Evolutionary conservation across 2,329 filamentous ascomycete species (phyloP), one percentile per base, ranked within the genome.

Genomic region (Penicillium sp.): DNA sequence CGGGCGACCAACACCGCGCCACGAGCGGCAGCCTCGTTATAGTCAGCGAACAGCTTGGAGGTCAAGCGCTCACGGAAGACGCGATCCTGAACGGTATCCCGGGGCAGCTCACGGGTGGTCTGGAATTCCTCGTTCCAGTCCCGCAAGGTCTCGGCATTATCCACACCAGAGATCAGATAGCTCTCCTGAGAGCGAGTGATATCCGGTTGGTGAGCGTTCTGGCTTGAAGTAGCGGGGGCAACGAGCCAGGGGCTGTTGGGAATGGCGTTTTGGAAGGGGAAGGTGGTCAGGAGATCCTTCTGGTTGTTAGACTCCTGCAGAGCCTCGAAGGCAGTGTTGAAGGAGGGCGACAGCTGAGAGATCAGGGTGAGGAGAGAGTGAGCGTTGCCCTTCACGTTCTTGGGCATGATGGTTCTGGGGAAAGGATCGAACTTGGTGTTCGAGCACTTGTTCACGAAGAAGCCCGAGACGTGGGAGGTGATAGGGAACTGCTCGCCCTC

Each of bases 111-210:
- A 72, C 92, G 89, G 12, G 95, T 97, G 2, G 94, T 97, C 78
- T 99, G 95, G 75, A 99, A 96, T 75, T 99, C 95, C 78, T 99
- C 95, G 72, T 99, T 99, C 94, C 96, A 99, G 78, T 99, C 95
- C 61, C 95, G 88, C 65, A 99, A 83, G 4, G 93, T 97, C 74
- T 99, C 95, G 0, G 92, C 92, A 75, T 94, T 97, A 73, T 99
- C 95, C 28, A 93, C 89, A 33, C 96, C 96, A 22, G 91, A 87
- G 63, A 98, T 88, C 63, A 99, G 83, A 75, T 92, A 97, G 53
- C 91, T 91, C 82, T 99, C 95, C 79, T 99, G 95, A 24, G 93
- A 91, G 59, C 96, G 88, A 24, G 93, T 92, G 65, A 93, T 86
- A 76, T 99, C 95, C 26, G 93, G 78, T 72, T 90, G 86, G 76